Base-by-base conservation (phyloP, 2,329 filamentous ascomycete genomes). In the Lithohypha guttulata region DNA sequence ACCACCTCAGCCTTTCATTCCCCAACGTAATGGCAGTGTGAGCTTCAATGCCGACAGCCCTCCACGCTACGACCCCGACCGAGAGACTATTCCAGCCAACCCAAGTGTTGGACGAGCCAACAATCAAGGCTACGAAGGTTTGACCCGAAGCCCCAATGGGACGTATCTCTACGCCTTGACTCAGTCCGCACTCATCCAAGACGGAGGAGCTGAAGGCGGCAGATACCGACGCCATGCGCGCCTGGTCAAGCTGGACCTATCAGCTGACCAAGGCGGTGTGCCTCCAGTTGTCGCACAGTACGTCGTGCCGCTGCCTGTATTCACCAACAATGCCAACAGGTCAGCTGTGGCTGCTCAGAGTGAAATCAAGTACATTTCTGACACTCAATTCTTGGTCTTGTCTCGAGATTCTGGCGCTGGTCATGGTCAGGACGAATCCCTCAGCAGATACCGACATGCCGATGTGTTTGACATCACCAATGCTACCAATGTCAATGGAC, bases 101-200 rank as follows among this genome's bases (percentile, higher is more conserved):
- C 74, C 77, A 1, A 64, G 67, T 1, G 69, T 69, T 1, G 81
- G 81, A 9, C 71, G 81, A 14, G 64, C 69, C 39, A 84, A 85
- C 56, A 85, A 85, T 56, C 79, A 83, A 54, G 80, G 81, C n/a
- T 73, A 84, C 34, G 81, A 85, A 57, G 79, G 75, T 0, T 58
- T 85, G 34, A 79, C 76, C 0, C 58, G 71, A n/a, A 75, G 71
- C 3, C 63, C 69, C 0, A 73, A 81, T 47, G 77, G 78, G 7
- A 75, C 73, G 44, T 73, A 65, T 2, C 62, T 84, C 8, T 84
- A 74, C 52, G 70, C 71, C 1, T 64, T 84, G 41, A 61, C 83
- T 15, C 80, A 86, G 54, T 75, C 73, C 1, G 77, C 79, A 0
- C 61, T 75, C 3, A 68, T 71, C 42, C 75, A 80, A 51, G 73